Evolutionary conservation across 306 rosid species (phyloP), one percentile per base, ranked within the genome.

Genomic region (Cicer arietinum): DNA sequence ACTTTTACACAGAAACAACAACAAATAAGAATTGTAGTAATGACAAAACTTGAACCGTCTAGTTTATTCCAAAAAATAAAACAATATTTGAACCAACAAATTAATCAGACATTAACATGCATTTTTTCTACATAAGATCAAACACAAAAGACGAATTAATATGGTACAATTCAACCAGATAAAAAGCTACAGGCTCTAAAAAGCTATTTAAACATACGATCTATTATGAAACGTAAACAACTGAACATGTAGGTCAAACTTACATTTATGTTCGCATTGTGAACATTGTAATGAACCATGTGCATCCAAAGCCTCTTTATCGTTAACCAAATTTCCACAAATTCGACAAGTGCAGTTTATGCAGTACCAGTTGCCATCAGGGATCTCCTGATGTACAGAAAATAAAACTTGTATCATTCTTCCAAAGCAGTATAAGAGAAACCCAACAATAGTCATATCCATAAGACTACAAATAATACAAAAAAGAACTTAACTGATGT

Each of bases 341-440:
- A 89, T 86, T 81, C 82, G 80, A 86, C 98, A 94, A 77, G 93
- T 84, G 86, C 98, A 94, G 76, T 86, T 91, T 66, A 86, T 53
- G 86, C 98, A 94, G 52, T 94, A 94, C 97, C 97, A 94, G 86
- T 83, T 86, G 71, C 98, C 98, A 75, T 91, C 96, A 50, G 97
- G 98, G 79, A 91, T 89, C 78, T 94, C 98, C 98, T 94, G 89
- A 75, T 80, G 51, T 81, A 74, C 58, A 77, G 50, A 79, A 53
- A 53, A 51, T 12, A 75, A 80, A 63, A 73, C 10, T 22, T 42
- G 68, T 41, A 76, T 74, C 60, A 83, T 66, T 65, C 56, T 69
- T 71, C 30, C 35, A 48, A 63, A 67, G 65, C 25, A 79, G 70
- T 70, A 12, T 53, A 61, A 79, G 71, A 77, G 69, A 73, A 71